Evolutionary conservation across 768 basidiomycete genomes (phyloP), one percentile per base, ranked within the genome.

Genomic region (Cytidiella melzeri): DNA sequence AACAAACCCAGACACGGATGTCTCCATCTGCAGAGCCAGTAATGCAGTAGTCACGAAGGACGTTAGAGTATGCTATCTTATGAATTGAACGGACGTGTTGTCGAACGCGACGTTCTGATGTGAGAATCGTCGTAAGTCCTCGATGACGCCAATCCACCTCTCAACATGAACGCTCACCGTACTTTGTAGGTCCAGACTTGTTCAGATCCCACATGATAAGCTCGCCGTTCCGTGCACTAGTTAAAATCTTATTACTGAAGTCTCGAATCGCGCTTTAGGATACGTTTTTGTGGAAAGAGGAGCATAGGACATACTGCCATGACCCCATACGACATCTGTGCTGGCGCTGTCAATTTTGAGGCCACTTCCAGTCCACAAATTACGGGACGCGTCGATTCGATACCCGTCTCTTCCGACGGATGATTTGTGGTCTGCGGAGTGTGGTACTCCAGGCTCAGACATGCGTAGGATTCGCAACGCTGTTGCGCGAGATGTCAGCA

Each of bases 141-240:
- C 46, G 37, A 25, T 50, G 38, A 41, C 23, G n/a, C 25, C n/a
- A 18, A 40, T n/a, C n/a, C n/a, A n/a, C n/a, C n/a, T n/a, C n/a
- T n/a, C n/a, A n/a, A n/a, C n/a, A n/a, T n/a, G 11, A 15, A 42
- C 5, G 45, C 63, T 53, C 57, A 90, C 87, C 87, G 57, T 79
- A 86, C 67, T 89, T 90, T 37, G 77, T 76, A 2, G 70, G 60
- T 3, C 84, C 83, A 19, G 73, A 64, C 62, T 81, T 85, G 56
- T 82, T 78, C 24, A 89, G 55, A 61, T 90, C 87, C 88, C 88
- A 91, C 73, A 89, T 77, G 25, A 89, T 84, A 30, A 91, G 74
- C 46, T 90, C 88, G 1, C 88, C 88, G 54, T 88, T 90, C 13
- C 84, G 70, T 1, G 85, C 85, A 58, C 87, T 87, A 2, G 88